Conservation (phyloP, 2,329 filamentous ascomycete species). For the Graphium sp. region DNA sequence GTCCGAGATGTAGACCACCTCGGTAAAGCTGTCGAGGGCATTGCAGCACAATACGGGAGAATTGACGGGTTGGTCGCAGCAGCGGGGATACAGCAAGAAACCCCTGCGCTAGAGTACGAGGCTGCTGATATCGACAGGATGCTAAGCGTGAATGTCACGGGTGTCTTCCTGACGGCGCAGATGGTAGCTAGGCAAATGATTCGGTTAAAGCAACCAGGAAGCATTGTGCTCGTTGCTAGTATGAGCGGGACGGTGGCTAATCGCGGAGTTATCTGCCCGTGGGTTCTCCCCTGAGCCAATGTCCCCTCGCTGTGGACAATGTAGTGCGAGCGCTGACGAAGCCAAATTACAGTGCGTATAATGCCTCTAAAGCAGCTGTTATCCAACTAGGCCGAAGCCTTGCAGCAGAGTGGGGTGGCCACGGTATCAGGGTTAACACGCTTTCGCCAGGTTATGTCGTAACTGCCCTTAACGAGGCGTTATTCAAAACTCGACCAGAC, state of each 20-base stretch:
- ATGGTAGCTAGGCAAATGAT: constrained; percentile 69
- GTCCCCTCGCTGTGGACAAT: neutral
- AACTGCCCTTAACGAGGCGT: constrained; percentile 66
- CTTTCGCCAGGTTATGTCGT: constrained; percentile 68
- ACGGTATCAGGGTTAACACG: constrained; percentile 66
- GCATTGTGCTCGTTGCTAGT: constrained; percentile 50
- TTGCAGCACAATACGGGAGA: constrained; percentile 52
- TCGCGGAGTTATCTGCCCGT: constrained; percentile 41
- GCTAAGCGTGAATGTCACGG: constrained; percentile 75
- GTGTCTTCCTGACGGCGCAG: constrained; percentile 71
- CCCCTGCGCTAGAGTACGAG: constrained; percentile 63
- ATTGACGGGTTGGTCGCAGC: constrained; percentile 64
- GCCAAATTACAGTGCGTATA: constrained; percentile 50
- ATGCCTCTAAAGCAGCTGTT: constrained; percentile 60
- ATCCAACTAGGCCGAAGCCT: constrained; percentile 55
- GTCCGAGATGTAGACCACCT: constrained; percentile 56
- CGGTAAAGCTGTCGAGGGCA: constrained; percentile 48
- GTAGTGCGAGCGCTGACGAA: neutral
- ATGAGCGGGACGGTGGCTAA: constrained; percentile 56
- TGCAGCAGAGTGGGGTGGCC: constrained; percentile 54
- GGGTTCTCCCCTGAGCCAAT: constrained; percentile 12
- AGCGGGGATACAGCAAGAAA: constrained; percentile 67
- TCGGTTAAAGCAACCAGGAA: constrained; percentile 36
- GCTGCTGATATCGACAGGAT: constrained; percentile 62
- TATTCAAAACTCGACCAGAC: constrained; percentile 64